These are phyloP conservation scores for Termitomyces sp. DNA, from an alignment of 768 basidiomycete genomes.

Conservation along the genomic window DNA sequence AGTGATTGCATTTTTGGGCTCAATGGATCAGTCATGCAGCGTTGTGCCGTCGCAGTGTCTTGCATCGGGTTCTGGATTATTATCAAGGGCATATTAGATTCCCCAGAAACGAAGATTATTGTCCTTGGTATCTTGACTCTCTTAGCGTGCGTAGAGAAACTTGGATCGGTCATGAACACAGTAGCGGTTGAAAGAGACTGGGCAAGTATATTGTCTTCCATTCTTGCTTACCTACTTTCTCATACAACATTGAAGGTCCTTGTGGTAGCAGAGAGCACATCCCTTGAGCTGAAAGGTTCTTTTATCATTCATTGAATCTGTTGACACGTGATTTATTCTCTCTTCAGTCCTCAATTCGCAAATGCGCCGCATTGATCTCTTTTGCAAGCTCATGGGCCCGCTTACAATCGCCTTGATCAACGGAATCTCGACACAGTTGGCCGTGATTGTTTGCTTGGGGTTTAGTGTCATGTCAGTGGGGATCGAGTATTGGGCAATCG, in stretches of 20 bases:
- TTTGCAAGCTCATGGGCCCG: constrained; percentile 21
- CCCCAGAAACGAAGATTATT: neutral
- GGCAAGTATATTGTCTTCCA: constrained; percentile 10
- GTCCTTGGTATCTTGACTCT: constrained; percentile 6
- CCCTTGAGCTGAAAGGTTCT: constrained; percentile 1
- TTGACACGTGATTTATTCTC: constrained; percentile 4
- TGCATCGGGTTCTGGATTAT: constrained; percentile 17
- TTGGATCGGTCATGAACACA: constrained; percentile 19
- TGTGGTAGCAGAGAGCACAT: constrained; percentile 3
- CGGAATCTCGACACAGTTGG: constrained; percentile 16
- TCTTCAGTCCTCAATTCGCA: constrained; percentile 18
- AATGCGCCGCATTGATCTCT: constrained; percentile 25
- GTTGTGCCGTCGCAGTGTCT: constrained; percentile 15
- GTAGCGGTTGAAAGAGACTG: constrained; percentile 24
- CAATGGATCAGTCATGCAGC: constrained; percentile 12
- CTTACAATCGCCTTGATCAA: constrained; percentile 19
- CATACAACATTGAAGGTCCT: neutral
- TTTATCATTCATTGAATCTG: neutral
- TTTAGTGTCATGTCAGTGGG: constrained; percentile 16
- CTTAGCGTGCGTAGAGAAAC: constrained; percentile 22
- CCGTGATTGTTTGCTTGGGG: constrained; percentile 13
- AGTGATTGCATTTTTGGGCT: neutral
- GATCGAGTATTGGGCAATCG: constrained; percentile 21
- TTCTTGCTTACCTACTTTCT: neutral
- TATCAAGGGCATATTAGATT: neutral